Evolutionary conservation across 768 basidiomycete species (phyloP), one percentile per base, ranked within the genome.

Genomic region (Macrolepiota fuliginosa): DNA sequence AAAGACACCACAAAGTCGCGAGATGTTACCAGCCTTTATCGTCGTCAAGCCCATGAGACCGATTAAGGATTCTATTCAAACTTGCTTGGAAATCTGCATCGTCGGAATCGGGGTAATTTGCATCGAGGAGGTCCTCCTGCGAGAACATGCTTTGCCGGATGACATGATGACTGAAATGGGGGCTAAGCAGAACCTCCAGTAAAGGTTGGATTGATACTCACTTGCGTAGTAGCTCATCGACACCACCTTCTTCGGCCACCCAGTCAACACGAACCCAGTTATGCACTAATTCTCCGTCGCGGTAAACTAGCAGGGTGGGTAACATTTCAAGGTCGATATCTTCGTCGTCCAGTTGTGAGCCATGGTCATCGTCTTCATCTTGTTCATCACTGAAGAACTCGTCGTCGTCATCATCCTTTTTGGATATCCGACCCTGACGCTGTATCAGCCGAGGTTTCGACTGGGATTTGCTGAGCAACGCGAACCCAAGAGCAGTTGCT

Each of bases 241-340:
- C 68, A 25, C 86, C 89, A n/a, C 80, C 81, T 36, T 74, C 68
- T 12, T 86, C 87, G 0, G 88, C 90, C 71, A 91, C 91, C 92
- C 91, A 93, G 70, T 94, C 91, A 3, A 93, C 91, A 25, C 92
- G 80, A 9, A 94, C 89, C 92, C 92, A 94, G 53, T 90, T 91
- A 67, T 91, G 83, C n/a, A 92, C 84, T n/a, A 94, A 83, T 63
- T 91, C 85, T 17, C 92, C 91, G 61, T 83, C 86, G 17, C 86
- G 88, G 67, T 93, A 93, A 3, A 90, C 89, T 12, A 92, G 80
- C 69, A 92, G 71, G 1, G 91, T 92, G 0, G 91, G 91, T 27
- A 92, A 78, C 80, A 92, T 84, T 69, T 92, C 91, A 3, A 87
- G 81, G 66, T 92, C 91, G 45, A 92, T 86, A 29, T 85, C 74